Conservation (phyloP, 306 rosid species). For the Vigna hirtella region DNA sequence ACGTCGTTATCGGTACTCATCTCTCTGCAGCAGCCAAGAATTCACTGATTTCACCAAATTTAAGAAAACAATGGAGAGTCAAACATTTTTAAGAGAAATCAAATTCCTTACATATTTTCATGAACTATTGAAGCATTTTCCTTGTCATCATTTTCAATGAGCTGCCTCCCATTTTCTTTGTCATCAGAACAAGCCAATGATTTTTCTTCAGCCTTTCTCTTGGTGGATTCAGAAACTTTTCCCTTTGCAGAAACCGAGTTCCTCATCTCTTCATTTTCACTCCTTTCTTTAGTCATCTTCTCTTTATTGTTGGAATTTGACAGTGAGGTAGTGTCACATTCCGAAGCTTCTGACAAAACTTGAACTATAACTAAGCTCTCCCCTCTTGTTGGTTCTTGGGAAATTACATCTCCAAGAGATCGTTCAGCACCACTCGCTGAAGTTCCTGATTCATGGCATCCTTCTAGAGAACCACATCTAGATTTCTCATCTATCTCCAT, state of each 20-base stretch:
- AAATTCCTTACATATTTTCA: conserved; percentile 64
- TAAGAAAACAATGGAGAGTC: conserved; percentile 27
- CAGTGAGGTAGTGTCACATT: conserved; percentile 37
- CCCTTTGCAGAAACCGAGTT: conserved; percentile 38
- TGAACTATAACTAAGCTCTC: conserved; percentile 30
- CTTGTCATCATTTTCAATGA: conserved; percentile 57
- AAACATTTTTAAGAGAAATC: conserved; percentile 2
- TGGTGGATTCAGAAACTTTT: conserved; percentile 36
- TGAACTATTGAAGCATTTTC: conserved; percentile 62
- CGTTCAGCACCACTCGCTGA: conserved; percentile 44
- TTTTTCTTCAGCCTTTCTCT: conserved; percentile 56
- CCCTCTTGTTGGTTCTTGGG: conserved; percentile 30
- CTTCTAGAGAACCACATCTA: conserved; percentile 58
- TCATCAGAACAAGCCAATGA: conserved; percentile 47
- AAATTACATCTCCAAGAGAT: conserved; percentile 10
- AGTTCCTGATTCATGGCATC: conserved; percentile 44
- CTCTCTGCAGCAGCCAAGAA: conserved; percentile 52
- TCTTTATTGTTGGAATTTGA: conserved; percentile 47
- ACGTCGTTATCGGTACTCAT: conserved; percentile 19
- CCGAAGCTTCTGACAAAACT: conserved; percentile 45
- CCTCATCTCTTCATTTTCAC: conserved; percentile 44
- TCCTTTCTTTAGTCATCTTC: conserved; percentile 36
- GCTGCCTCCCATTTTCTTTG: conserved; percentile 53
- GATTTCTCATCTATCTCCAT: conserved; percentile 70
- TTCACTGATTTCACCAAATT: conserved; percentile 14